Evolutionary conservation across 108 stramenopile genomes (phyloP).

Genomic region (Schizochytrium sp.): DNA sequence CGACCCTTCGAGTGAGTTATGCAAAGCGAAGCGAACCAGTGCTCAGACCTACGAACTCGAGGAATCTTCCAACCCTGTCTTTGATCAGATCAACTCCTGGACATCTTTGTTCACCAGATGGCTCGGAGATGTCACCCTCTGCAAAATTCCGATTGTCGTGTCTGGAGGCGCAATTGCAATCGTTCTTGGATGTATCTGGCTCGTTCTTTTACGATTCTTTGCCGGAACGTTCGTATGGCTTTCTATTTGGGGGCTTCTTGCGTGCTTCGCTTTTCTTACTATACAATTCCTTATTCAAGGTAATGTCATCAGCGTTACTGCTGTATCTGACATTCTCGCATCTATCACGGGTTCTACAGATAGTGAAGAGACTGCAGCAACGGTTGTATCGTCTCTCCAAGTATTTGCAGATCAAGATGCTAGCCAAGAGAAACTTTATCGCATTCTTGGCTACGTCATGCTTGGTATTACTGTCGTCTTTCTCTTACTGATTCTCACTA

Average conservation of each 20-base stretch:
- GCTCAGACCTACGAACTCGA: not conserved
- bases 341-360: not conserved
- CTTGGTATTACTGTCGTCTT: conserved; percentile 38
- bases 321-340: conserved; percentile 2
- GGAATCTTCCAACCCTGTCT: conserved; percentile 30
- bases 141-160: not conserved
- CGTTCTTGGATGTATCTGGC: conserved; percentile 13
- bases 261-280: conserved; percentile 48
- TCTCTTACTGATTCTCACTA: conserved; percentile 38
- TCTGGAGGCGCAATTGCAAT: conserved; percentile 46
- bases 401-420: not conserved
- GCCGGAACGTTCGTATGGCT: conserved; percentile 59
- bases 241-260: conserved; percentile 39
- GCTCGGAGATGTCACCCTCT: conserved; percentile 37
- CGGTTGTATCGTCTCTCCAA: not conserved
- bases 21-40: not conserved
- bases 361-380: not conserved
- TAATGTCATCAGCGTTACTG: conserved; percentile 26
- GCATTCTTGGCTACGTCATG: conserved; percentile 62
- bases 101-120: conserved; percentile 15
- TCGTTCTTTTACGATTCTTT: conserved; percentile 54
- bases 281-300: not conserved
- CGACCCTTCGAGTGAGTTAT: not conserved
- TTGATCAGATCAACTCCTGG: conserved; percentile 59
- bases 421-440: not conserved